phyloP scores from a whole-genome alignment of 2,329 filamentous ascomycete species.

The Leptographium lundbergii region DNA sequence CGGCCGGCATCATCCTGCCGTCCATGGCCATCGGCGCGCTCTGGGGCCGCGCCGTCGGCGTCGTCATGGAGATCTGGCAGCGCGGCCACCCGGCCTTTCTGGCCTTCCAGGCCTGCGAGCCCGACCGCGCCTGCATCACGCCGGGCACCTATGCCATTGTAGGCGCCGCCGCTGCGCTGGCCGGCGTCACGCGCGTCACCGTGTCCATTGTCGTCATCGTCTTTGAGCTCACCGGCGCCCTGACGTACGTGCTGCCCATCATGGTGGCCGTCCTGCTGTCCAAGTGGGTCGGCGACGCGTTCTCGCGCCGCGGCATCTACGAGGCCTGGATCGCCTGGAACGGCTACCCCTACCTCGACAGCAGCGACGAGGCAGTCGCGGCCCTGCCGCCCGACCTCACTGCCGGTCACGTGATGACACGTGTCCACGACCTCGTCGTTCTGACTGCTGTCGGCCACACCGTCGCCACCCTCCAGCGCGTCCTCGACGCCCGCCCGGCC shows the following conservation, averaged over 20 bases:
- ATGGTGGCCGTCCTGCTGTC: constrained; percentile 98
- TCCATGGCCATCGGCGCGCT: constrained; percentile 93
- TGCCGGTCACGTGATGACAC: constrained; percentile 83
- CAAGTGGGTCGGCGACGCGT: constrained; percentile 96
- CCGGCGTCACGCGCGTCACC: constrained; percentile 89
- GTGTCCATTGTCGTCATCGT: constrained; percentile 98
- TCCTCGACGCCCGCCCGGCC: constrained; percentile 55
- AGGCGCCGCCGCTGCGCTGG: constrained; percentile 85
- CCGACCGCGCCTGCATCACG: constrained; percentile 77
- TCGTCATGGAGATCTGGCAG: constrained; percentile 82
- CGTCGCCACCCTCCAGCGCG: constrained; percentile 56
- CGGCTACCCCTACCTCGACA: constrained; percentile 90
- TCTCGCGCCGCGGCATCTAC: constrained; percentile 88
- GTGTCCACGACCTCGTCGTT: constrained; percentile 78
- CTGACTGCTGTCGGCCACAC: constrained; percentile 83
- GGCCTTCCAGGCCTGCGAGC: constrained; percentile 68
- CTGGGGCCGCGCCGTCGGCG: constrained; percentile 77
- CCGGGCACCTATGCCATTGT: constrained; percentile 95
- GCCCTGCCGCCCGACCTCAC: constrained; percentile 53
- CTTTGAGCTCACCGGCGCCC: constrained; percentile 93
- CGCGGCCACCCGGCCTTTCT: constrained; percentile 64
- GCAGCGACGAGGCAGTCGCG: constrained; percentile 52
- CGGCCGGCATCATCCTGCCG: constrained; percentile 88
- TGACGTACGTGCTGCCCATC: constrained; percentile 93
- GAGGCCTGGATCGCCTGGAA: constrained; percentile 96